Base-by-base conservation (phyloP, 495 filamentous ascomycete species). In the Xeromyces bisporus region DNA sequence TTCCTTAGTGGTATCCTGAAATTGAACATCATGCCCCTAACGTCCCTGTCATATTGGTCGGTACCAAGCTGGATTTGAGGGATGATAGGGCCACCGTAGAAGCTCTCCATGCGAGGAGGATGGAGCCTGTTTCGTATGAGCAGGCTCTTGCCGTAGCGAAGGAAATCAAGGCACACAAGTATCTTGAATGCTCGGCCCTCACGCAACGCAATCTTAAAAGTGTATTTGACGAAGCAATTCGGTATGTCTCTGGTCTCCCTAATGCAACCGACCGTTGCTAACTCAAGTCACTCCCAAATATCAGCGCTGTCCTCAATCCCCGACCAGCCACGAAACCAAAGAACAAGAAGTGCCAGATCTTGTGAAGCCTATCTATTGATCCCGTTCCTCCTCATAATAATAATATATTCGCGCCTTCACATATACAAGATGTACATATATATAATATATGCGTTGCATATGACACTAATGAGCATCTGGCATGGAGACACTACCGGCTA, bases 161-260 rank as follows among this genome's bases (percentile, higher is more conserved):
- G 58, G 85, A 94, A 41, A 96, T 97, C 48, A 69, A 71, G 40
- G 89, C 91, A 24, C 72, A 78, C 50, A 93, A 94, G 55, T 97
- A 97, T 51, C 64, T 94, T 18, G 89, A 97, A 53, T 97, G 89
- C 61, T 97, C 89, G n/a, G 89, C 89, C 20, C 65, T 96, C 36
- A 97, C 89, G 18, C 89, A 96, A 60, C 68, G 83, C 34, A 91
- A 91, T 47, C 55, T 97, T 42, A 97, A 97, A 71, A 87, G 81
- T 33, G 91, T 97, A 28, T 97, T 97, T 48, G 89, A 97, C 43
- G 83, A 93, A 49, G 89, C 89, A 23, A 97, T 97, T 48, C 71
- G 85, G 87, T 93, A 53, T 31, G 62, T 51, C n/a, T n/a, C n/a
- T n/a, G n/a, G n/a, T n/a, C n/a, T n/a, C n/a, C n/a, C n/a, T n/a